These are phyloP conservation scores for Akanthomyces uredinophilus DNA, from an alignment of 2,329 filamentous ascomycete genomes.

Conservation along the genomic window DNA sequence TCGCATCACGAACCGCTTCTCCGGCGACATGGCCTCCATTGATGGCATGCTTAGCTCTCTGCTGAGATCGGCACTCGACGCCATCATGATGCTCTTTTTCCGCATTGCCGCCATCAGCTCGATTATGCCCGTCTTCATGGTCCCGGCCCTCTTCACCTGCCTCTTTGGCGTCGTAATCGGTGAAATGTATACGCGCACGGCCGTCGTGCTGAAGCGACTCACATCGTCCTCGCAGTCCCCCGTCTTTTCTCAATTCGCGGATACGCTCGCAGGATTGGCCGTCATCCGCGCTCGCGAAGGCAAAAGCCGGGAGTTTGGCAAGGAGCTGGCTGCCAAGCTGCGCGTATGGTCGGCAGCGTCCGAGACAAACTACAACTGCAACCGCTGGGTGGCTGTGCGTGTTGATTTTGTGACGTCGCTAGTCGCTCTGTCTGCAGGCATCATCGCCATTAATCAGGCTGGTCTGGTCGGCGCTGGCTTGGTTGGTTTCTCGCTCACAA, in stretches of 20 bases:
- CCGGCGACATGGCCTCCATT: constrained; percentile 52
- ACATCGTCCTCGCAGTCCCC: constrained; percentile 45
- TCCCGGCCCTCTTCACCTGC: constrained; percentile 42
- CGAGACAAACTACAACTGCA: constrained; percentile 50
- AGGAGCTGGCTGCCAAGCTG: constrained; percentile 46
- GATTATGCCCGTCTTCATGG: constrained; percentile 47
- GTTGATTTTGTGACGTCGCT: constrained; percentile 50
- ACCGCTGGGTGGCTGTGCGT: constrained; percentile 53
- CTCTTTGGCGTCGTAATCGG: constrained; percentile 40
- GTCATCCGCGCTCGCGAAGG: constrained; percentile 47
- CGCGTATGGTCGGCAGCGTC: constrained; percentile 41
- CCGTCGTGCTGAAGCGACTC: constrained; percentile 41
- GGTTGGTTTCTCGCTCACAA: constrained; percentile 52
- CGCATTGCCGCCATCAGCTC: constrained; percentile 43
- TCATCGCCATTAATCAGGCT: constrained; percentile 46
- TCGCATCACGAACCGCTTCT: constrained; percentile 51
- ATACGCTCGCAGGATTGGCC: constrained; percentile 45
- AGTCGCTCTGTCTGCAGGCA: constrained; percentile 46
- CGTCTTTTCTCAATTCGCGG: constrained; percentile 52
- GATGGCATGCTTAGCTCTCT: constrained; percentile 43
- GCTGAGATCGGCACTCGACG: constrained; percentile 39
- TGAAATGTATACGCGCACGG: constrained; percentile 47
- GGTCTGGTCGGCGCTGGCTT: constrained; percentile 45
- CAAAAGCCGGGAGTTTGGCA: constrained; percentile 43
- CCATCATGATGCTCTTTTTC: constrained; percentile 38